Conservation (phyloP, 2,329 filamentous ascomycete genomes). For the Alternaria angustiovoidea region DNA sequence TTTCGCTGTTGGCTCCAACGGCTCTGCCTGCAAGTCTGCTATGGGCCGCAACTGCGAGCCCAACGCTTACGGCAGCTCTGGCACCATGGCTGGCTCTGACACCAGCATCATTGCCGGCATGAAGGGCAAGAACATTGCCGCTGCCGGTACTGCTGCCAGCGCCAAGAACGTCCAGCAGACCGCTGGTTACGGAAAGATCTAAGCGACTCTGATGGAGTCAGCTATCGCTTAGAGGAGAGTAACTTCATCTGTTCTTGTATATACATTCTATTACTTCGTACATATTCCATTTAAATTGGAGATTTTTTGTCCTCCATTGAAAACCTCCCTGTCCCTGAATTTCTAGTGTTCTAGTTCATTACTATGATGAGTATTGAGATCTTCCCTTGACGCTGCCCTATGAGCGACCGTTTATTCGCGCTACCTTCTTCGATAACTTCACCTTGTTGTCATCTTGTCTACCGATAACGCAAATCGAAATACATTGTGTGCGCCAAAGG, state of each 20-base stretch:
- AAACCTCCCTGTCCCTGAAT: not conserved
- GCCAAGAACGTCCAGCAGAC: slow-evolving; percentile 30
- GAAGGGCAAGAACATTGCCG: slow-evolving; percentile 62
- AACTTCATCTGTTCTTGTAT: slow-evolving; percentile 2
- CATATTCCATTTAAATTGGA: not conserved
- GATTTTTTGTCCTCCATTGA: not conserved
- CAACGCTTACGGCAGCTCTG: slow-evolving; percentile 53
- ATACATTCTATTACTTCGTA: not conserved
- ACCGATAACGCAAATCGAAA: too few relatives aligned
- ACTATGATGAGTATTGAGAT: not conserved
- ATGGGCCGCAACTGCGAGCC: slow-evolving; percentile 61
- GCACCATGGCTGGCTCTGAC: slow-evolving; percentile 47
- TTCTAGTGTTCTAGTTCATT: not conserved
- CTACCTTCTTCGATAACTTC: too few relatives aligned
- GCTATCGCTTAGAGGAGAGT: not conserved
- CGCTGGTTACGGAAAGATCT: slow-evolving; percentile 37
- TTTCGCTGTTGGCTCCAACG: slow-evolving; percentile 51
- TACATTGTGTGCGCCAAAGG: too few relatives aligned
- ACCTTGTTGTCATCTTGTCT: too few relatives aligned
- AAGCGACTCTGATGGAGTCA: slow-evolving; percentile 9
- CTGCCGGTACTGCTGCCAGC: slow-evolving; percentile 41
- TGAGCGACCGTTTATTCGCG: too few relatives aligned
- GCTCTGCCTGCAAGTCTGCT: slow-evolving; percentile 53
- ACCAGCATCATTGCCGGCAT: slow-evolving; percentile 61
- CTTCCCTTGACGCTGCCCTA: too few relatives aligned